Base-by-base conservation (phyloP, 2,329 filamentous ascomycete genomes). In the Fusarium nurragi region DNA sequence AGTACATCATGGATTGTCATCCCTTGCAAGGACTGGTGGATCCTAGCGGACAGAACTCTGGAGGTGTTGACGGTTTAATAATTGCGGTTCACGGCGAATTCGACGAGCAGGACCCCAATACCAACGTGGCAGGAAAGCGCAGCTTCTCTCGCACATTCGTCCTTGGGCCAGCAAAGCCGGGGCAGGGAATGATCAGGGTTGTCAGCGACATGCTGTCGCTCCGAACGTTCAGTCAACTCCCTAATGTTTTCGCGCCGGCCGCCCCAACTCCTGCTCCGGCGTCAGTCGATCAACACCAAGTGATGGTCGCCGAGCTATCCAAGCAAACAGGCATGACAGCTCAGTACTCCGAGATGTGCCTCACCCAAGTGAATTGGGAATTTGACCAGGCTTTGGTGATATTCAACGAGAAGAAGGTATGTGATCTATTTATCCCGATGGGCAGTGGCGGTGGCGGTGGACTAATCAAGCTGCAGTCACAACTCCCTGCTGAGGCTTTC, bases 1-100 rank as follows among this genome's bases (percentile, higher is more conserved):
- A 93, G 70, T 97, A 93, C 83, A 86, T 93, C 49, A 88, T 97
- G 73, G 93, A 97, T 77, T 94, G 92, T 67, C 89, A 93, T 70
- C 85, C 90, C 16, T 81, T 94, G 30, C 86, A 89, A 3, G 88
- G 89, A 30, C 83, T 96, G 22, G 84, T 85, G 4, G 92, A 96
- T 69, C 88, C 88, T 4, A 84, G 83, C 13, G 87, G 88, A 2
- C 83, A 89, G 64, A 89, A 83, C 60, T 74, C 79, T 1, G 79
- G 80, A 19, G 92, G 91, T 6, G 91, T 94, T 19, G 90, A 91
- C 64, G 92, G 93, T 9, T 85, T 96, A 65, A 84, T 92, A 46
- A 86, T 96, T 67, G 89, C 86, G 9, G 84, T 94, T n/a, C 91
- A 95, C 70, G 91, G 93, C 63, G 91, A 94, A 71, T 96, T 93